Evolutionary conservation across 495 filamentous ascomycete species (phyloP), one percentile per base, ranked within the genome.

Genomic region (Hypomontagnella submonticulosa): DNA sequence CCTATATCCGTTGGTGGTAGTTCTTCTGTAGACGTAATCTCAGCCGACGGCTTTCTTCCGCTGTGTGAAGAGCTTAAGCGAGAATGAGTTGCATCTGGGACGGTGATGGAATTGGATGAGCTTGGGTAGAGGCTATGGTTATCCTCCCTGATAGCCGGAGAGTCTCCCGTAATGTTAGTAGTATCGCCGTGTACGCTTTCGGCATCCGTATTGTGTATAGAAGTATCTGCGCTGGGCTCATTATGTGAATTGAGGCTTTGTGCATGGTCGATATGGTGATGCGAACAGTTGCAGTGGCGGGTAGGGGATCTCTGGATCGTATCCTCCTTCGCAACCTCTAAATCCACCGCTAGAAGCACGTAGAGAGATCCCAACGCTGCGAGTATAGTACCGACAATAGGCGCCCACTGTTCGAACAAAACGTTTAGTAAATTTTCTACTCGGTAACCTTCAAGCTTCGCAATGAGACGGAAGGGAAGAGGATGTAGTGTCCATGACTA

Each of bases 311-410:
- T 63, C 34, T 58, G 44, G 11, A 6, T 49, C 37, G 11, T 16
- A 23, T 54, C 50, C 34, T 53, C 63, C 37, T 70, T 60, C 9
- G 32, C 61, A 40, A 75, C 70, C 7, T 76, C 72, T 33, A 74
- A 67, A 11, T 79, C 77, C 2, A 84, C 18, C 11, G 67, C 53
- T 4, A 59, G 57, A 4, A 83, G 57, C 50, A 87, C 55, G 59
- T 85, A 85, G 0, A 85, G 64, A 10, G 85, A 87, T 11, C 86
- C 85, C 11, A 83, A 38, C 0, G 76, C 77, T n/a, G 82, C 84
- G 4, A 88, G 73, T 1, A 62, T 79, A 3, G 84, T 83, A 43
- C 82, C 85, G 41, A 79, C 80, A 38, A 87, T 77, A 0, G 83
- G 83, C 8, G 80, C 79, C 86, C 85, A 88, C 73, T 87, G 83